phyloP scores from a whole-genome alignment of 2,329 filamentous ascomycete species.

The Nannizziopsis arthrosporioides region DNA sequence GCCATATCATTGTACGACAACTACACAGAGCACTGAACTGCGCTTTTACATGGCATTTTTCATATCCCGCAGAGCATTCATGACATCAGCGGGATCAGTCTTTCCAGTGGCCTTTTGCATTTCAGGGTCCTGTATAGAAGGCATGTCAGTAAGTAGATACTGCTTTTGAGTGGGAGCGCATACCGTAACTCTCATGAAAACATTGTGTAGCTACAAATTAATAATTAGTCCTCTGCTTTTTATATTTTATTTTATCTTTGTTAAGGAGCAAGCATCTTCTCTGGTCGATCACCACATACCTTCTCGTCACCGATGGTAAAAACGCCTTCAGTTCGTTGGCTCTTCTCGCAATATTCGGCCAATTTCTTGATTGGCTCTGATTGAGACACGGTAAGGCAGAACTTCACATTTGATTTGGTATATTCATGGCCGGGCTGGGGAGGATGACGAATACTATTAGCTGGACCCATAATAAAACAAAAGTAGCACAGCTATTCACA shows the following conservation, averaged over 20 bases:
- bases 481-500: conserved; percentile 24
- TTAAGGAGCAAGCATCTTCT: not conserved
- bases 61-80: conserved; percentile 75
- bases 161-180: conserved; percentile 24
- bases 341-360: conserved; percentile 61
- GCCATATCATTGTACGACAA: too few species aligned
- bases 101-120: conserved; percentile 77
- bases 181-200: conserved; percentile 84
- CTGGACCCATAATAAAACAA: not conserved
- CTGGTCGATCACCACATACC: conserved; percentile 42
- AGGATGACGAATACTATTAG: conserved; percentile 1
- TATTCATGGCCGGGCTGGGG: conserved; percentile 85
- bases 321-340: conserved; percentile 82
- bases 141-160: not conserved
- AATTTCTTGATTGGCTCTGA: conserved; percentile 67
- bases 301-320: conserved; percentile 98
- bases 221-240: not conserved
- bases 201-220: conserved; percentile 63
- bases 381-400: conserved; percentile 63
- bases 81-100: conserved; percentile 69
- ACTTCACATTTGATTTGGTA: conserved; percentile 92
- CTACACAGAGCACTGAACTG: too few species aligned
- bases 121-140: conserved; percentile 52
- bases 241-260: too few species aligned
- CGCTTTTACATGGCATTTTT: conserved; percentile 44